Evolutionary conservation across 441 rosid genomes (phyloP), one percentile per base, ranked within the genome.

Genomic region (Melastoma candidum): DNA sequence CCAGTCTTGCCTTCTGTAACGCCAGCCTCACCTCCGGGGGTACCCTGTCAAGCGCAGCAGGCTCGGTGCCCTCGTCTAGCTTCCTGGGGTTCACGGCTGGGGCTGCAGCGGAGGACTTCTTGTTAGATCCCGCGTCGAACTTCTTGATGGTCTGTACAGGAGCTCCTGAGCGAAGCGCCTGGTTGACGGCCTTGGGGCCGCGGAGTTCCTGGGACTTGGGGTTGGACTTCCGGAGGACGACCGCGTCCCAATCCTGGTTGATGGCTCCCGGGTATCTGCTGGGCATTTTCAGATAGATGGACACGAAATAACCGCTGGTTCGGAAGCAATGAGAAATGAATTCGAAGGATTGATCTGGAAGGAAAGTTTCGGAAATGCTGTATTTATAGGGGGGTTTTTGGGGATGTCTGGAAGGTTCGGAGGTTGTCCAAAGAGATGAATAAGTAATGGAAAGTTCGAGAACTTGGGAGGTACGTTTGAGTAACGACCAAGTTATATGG

Each of bases 231-330:
- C 77, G 84, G 12, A 87, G 74, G 57, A 87, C 84, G 55, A 84
- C 89, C 1, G 95, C 75, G 29, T 90, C 94, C 95, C 95, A 90
- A 49, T 84, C 97, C 74, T 82, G 95, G 12, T 61, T 7, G 47
- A 84, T 57, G 13, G 80, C 76, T 47, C 95, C 95, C 0, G 79
- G 61, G 11, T 72, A 77, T 69, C 95, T 65, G 74, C 63, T 90
- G 59, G 86, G 92, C 96, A 90, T 89, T 53, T 32, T 4, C 41
- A 32, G 22, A 17, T 17, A 17, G 22, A 17, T 17, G 22, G 1
- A 17, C 22, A 17, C 22, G 22, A 17, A 17, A 17, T 17, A 17
- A 17, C 22, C 22, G 22, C 22, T 17, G 41, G 1, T 32, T 17
- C 22, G 22, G 22, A 17, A 17, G 22, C 22, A 17, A 17, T 17